Percentiles rank a stretch among this genome's conserved stretches.
Conservation (phyloP, 208 protist genomes). For the Crithidia bombi region DNA sequence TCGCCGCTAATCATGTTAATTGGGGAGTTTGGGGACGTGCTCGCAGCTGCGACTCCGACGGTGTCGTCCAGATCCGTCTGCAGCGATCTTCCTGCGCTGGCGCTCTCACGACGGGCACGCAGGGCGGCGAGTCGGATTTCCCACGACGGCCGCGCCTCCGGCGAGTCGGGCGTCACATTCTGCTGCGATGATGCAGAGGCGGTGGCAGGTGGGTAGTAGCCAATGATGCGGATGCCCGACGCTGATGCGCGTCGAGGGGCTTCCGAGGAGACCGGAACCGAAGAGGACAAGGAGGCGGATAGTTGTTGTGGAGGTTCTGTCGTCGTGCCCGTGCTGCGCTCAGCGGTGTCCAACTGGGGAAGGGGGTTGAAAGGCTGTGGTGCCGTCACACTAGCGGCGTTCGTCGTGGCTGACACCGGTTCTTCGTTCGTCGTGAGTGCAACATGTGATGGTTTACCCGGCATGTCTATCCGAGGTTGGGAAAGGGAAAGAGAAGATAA, state of each 20-base stretch:
- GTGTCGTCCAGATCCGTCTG: neutral
- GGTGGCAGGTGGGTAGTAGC: neutral
- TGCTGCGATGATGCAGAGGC: neutral
- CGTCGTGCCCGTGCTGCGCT: neutral
- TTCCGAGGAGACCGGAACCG: neutral
- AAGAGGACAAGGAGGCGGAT: neutral
- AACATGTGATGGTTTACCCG: no score
- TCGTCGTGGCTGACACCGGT: no score
- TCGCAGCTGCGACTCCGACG: neutral
- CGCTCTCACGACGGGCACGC: slow-evolving; percentile 10
- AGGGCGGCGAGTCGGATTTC: slow-evolving; percentile 26
- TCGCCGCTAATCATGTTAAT: neutral
- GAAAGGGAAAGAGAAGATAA: no score
- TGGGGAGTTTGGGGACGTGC: neutral
- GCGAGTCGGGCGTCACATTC: neutral
- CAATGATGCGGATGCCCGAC: slow-evolving; percentile 2
- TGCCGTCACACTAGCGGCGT: no score
- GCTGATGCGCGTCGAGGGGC: neutral
- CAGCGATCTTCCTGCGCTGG: neutral
- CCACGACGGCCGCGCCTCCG: slow-evolving; percentile 14
- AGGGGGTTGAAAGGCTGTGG: no score
- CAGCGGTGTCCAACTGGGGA: no score
- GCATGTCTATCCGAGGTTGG: no score
- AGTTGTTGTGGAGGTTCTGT: neutral
- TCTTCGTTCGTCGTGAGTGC: no score